Percentiles rank a stretch among this genome's conserved stretches.
phyloP scores from a whole-genome alignment of 352 stramenopile genomes.

The Peronospora belbahrii region DNA sequence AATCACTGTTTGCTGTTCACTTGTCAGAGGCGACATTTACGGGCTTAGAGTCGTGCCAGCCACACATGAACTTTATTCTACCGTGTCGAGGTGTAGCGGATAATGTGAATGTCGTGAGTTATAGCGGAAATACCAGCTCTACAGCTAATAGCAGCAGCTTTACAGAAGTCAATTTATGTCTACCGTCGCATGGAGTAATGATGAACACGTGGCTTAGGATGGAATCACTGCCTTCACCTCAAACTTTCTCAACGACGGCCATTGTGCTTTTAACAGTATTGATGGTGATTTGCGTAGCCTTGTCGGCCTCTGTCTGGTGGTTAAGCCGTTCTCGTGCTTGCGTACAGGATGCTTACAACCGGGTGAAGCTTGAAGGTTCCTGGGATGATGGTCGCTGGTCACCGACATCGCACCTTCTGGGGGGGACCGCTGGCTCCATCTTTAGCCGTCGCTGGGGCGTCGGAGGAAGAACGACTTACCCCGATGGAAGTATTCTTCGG shows the following conservation, averaged over 20 bases:
- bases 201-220: constrained; percentile 59
- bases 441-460: constrained; percentile 7
- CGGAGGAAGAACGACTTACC: constrained; percentile 30
- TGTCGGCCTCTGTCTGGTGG: constrained; percentile 40
- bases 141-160: constrained; percentile 12
- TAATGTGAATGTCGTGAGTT: constrained; percentile 10
- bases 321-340: constrained; percentile 37
- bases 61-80: constrained; percentile 52
- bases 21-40: constrained; percentile 35
- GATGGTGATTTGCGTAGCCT: constrained; percentile 28
- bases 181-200: constrained; percentile 19
- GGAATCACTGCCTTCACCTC: constrained; percentile 23
- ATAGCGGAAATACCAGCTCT: constrained; percentile 11
- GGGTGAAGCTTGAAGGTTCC: constrained; percentile 23
- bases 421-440: constrained; percentile 19
- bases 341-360: constrained; percentile 30
- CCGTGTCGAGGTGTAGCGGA: constrained; percentile 47
- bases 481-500: constrained; percentile 51
- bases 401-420: constrained; percentile 27
- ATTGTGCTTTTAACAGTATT: constrained; percentile 41
- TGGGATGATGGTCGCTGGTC: constrained; percentile 28
- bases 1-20: constrained; percentile 57
- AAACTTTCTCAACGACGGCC: constrained; percentile 46
- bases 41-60: constrained; percentile 39
- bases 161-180: constrained; percentile 42